phyloP scores from a whole-genome alignment of 1,284 basidiomycete species.

The Ustilago shanxiensis region DNA sequence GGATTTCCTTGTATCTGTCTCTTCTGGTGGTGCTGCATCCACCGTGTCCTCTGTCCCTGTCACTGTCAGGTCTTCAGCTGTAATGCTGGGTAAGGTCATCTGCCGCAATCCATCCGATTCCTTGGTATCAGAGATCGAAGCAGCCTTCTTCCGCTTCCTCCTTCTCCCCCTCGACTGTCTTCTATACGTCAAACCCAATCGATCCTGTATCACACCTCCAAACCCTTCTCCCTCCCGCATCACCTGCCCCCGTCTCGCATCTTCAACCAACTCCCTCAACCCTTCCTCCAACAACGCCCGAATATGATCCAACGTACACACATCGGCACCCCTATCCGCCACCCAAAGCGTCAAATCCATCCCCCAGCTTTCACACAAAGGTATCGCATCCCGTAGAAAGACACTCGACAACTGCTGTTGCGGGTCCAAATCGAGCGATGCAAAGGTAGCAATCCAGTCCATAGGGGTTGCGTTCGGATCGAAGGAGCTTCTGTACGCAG shows the following conservation, averaged over 20 bases:
- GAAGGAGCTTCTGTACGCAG: background rate
- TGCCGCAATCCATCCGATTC: conserved; percentile 1
- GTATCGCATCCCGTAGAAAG: conserved; percentile 45
- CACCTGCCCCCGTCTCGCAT: conserved; percentile 14
- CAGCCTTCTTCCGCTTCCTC: conserved; percentile 21
- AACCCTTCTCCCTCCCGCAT: background rate
- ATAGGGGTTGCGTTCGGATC: conserved; percentile 48
- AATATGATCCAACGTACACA: conserved; percentile 41
- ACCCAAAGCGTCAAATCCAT: conserved; percentile 17
- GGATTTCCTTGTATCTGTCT: conserved; percentile 13
- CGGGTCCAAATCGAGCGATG: conserved; percentile 30
- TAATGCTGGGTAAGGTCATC: background rate
- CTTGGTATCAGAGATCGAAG: background rate
- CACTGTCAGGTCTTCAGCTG: background rate
- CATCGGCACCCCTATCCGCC: conserved; percentile 16
- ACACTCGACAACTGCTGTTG: conserved; percentile 28
- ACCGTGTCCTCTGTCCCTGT: background rate
- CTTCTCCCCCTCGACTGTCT: conserved; percentile 11
- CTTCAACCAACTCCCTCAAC: conserved; percentile 20
- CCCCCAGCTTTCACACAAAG: conserved; percentile 46
- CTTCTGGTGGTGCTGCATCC: background rate
- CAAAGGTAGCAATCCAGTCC: conserved; percentile 26
- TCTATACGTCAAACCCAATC: conserved; percentile 33
- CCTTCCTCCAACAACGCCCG: conserved; percentile 29
- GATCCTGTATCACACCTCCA: conserved; percentile 22